Evolutionary conservation across 2,329 filamentous ascomycete genomes (phyloP), one percentile per base, ranked within the genome.

Genomic region (Trichoderma cornu-damae): DNA sequence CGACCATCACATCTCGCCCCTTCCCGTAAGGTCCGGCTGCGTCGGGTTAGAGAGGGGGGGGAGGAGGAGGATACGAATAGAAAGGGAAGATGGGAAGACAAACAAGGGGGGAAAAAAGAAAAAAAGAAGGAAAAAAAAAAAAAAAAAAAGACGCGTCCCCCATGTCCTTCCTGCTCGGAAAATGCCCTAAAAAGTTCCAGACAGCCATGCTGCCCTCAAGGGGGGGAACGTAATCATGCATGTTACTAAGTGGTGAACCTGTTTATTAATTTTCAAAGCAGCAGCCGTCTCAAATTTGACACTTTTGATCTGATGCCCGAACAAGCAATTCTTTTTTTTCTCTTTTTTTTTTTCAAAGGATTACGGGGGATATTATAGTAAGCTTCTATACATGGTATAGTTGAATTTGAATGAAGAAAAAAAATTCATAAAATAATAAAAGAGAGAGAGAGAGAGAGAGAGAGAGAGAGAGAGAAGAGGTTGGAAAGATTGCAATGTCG

Each of bases 241-340:
- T 30, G 50, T 37, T 30, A 22, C 40, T 28, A n/a, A n/a, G n/a
- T n/a, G n/a, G n/a, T n/a, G n/a, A n/a, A n/a, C n/a, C n/a, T n/a
- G n/a, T n/a, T n/a, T n/a, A n/a, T n/a, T n/a, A n/a, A n/a, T 5
- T 53, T 37, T 26, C 50, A 53, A 44, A 18, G 40, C 38, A 53
- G 12, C 28, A 35, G 6, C 22, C 50, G 30, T 53, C 50, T 44
- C 48, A 51, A 40, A 51, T 40, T n/a, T 16, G 18, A 16, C 22
- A 16, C 49, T 42, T 42, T 37, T 42, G 49, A 52, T 42, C 49
- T 42, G 49, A 43, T 32, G 8, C 37, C 24, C 49, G 1, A 18
- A 43, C 3, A n/a, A 37, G 14, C n/a, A n/a, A n/a, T n/a, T n/a
- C n/a, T n/a, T n/a, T n/a, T n/a, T n/a, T n/a, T n/a, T n/a, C n/a